phyloP scores from a whole-genome alignment of 176 grass and related monocot species.

The Tillandsia fasciculata region DNA sequence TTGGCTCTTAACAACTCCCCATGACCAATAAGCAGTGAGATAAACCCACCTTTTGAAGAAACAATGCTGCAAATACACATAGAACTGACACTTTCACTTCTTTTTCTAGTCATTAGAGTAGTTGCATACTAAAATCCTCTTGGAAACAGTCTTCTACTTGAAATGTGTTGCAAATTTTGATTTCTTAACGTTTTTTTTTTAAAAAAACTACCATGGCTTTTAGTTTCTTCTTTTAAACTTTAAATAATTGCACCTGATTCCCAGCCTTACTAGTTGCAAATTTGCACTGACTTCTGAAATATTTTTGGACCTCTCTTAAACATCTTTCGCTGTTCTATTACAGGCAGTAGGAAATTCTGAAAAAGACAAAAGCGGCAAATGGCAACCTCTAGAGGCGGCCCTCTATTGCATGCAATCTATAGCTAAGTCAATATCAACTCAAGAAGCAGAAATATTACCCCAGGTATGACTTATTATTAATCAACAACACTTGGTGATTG shows the following conservation, averaged over 20 bases:
- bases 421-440: slow-evolving; percentile 62
- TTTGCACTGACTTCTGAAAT: background rate
- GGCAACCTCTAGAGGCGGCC: slow-evolving; percentile 89
- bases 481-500: slow-evolving; percentile 1
- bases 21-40: too few relatives aligned
- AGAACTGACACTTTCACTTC: too few relatives aligned
- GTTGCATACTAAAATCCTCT: too few relatives aligned
- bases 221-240: background rate
- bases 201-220: background rate
- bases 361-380: slow-evolving; percentile 45
- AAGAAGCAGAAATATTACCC: slow-evolving; percentile 77
- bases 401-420: slow-evolving; percentile 94
- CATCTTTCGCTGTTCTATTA: slow-evolving; percentile 21
- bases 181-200: background rate
- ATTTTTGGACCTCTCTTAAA: background rate
- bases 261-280: too few relatives aligned
- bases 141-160: too few relatives aligned
- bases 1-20: too few relatives aligned
- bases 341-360: slow-evolving; percentile 60
- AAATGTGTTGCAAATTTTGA: background rate
- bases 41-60: too few relatives aligned
- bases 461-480: slow-evolving; percentile 40
- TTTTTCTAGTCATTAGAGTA: too few relatives aligned
- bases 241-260: background rate
- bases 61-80: too few relatives aligned